phyloP scores from a whole-genome alignment of 441 rosid species.

The Erysimum pusillum region DNA sequence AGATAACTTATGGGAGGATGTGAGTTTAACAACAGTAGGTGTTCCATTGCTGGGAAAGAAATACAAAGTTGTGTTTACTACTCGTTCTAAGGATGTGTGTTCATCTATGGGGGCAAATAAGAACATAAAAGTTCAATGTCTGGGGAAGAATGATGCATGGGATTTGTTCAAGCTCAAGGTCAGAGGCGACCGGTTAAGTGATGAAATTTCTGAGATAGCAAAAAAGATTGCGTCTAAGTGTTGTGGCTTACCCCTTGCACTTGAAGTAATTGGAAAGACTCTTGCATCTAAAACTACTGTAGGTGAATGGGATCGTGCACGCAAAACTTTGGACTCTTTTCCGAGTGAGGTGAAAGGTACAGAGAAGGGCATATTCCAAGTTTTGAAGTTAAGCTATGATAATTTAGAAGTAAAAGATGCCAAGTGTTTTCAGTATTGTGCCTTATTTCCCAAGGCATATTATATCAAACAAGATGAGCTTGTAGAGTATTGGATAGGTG shows the following conservation, averaged over 20 bases:
- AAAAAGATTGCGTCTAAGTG: background rate
- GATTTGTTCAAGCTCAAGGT: conserved; percentile 13
- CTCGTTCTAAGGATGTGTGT: conserved; percentile 45
- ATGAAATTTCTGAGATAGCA: background rate
- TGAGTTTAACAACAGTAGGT: conserved; percentile 33
- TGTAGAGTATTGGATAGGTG: conserved; percentile 22
- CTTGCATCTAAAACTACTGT: background rate
- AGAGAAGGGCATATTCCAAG: background rate
- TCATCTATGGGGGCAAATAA: conserved; percentile 23
- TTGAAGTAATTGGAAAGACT: background rate
- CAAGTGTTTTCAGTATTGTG: conserved; percentile 24
- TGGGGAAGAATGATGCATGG: conserved; percentile 37
- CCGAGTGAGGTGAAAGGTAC: background rate
- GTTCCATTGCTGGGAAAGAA: conserved; percentile 1
- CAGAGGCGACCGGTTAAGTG: background rate
- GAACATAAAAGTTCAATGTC: conserved; percentile 26
- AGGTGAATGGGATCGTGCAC: background rate
- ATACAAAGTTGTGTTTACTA: conserved; percentile 43
- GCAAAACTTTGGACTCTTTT: background rate
- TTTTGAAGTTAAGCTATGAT: conserved; percentile 15
- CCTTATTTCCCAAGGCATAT: conserved; percentile 24
- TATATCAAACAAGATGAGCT: background rate
- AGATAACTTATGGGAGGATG: conserved; percentile 14
- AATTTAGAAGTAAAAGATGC: background rate
- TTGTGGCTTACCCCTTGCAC: conserved; percentile 13